Evolutionary conservation across 306 rosid species (phyloP).

Genomic region (Gillenia trifoliata): DNA sequence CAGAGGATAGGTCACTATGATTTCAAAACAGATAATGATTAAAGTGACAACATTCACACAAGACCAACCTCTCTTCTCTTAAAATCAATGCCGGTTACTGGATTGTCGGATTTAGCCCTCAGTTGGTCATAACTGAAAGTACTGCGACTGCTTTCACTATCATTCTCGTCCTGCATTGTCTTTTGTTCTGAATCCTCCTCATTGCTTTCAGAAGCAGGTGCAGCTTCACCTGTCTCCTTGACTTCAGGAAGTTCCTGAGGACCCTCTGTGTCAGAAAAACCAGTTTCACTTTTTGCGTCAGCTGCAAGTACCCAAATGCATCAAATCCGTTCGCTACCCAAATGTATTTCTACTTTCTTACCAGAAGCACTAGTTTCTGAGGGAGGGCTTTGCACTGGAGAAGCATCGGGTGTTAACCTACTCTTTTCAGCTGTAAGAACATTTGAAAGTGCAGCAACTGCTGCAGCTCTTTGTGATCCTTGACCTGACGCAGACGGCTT

Average conservation of each 20-base stretch:
- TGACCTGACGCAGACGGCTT: constrained; percentile 47
- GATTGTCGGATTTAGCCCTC: constrained; percentile 74
- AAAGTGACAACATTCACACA: neutral
- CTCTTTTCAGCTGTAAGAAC: constrained; percentile 95
- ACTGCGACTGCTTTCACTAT: constrained; percentile 32
- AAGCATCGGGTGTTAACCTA: constrained; percentile 54
- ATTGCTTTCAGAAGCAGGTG: constrained; percentile 42
- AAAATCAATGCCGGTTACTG: constrained; percentile 79
- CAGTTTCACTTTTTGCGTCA: neutral
- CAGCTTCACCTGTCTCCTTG: constrained; percentile 54
- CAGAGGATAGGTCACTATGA: constrained; percentile 13
- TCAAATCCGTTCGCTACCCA: neutral
- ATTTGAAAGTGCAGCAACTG: constrained; percentile 93
- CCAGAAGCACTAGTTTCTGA: constrained; percentile 53
- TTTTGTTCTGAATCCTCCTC: constrained; percentile 52
- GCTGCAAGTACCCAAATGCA: constrained; percentile 20
- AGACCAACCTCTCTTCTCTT: constrained; percentile 83
- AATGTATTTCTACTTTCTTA: constrained; percentile 30
- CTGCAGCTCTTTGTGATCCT: constrained; percentile 97
- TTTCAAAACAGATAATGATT: neutral
- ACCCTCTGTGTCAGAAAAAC: constrained; percentile 24
- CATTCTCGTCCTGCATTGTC: constrained; percentile 35
- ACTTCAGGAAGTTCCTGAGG: constrained; percentile 53
- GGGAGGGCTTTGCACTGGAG: constrained; percentile 68
- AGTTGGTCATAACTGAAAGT: constrained; percentile 79